Percentiles rank a stretch among this genome's conserved stretches.
Conservation (phyloP, 2,329 filamentous ascomycete species). For the Sporothrix variecibatus region DNA sequence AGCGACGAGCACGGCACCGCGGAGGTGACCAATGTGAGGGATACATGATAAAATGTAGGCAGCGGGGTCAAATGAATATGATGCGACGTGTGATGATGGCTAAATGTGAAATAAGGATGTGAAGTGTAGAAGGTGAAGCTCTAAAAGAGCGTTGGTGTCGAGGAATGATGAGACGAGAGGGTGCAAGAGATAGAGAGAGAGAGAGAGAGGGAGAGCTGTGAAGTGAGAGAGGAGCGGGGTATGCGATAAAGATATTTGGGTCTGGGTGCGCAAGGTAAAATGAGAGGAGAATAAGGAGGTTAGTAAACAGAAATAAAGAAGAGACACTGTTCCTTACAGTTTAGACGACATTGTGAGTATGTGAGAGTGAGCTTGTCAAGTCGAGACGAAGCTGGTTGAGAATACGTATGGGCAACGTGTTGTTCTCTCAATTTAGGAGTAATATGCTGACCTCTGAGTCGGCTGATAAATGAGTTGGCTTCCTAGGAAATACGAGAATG, state of each 20-base stretch:
- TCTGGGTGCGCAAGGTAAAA: too few relatives aligned
- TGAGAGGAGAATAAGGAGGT: not conserved
- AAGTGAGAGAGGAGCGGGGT: not conserved
- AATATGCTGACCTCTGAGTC: too few relatives aligned
- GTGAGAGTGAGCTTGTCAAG: not conserved
- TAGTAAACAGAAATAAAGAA: too few relatives aligned
- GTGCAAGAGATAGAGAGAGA: not conserved
- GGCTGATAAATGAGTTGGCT: not conserved
- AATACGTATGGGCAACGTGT: not conserved
- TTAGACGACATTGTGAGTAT: conserved; percentile 10
- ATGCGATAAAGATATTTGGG: too few relatives aligned
- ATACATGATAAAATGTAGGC: not conserved
- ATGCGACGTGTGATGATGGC: too few relatives aligned
- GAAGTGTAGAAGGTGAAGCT: not conserved
- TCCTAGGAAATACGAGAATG: not conserved
- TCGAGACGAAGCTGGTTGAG: not conserved
- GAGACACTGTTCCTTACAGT: conserved; percentile 8
- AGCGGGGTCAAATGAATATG: not conserved
- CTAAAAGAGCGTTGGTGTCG: not conserved
- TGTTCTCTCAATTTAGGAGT: not conserved
- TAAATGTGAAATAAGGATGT: not conserved
- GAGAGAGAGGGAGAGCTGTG: not conserved
- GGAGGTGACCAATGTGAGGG: not conserved
- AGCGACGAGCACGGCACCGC: not conserved
- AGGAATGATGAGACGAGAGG: not conserved